Evolutionary conservation across 2,329 filamentous ascomycete genomes (phyloP), one percentile per base, ranked within the genome.

Genomic region (Penicillium expansum): DNA sequence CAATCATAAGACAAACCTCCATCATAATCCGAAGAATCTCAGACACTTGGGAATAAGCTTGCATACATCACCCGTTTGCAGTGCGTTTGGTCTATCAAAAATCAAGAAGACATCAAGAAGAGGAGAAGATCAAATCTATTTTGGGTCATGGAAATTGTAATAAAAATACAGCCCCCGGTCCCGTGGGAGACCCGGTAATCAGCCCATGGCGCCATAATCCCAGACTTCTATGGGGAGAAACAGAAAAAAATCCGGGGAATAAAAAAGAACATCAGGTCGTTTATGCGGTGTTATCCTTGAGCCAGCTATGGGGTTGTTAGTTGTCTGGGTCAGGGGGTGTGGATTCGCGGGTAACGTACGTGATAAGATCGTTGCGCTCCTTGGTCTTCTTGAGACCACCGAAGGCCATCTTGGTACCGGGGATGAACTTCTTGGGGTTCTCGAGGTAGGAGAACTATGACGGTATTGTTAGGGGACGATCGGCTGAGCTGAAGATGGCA

Each of bases 341-440:
- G 29, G 20, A 5, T 22, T 22, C 7, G n/a, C 22, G 38, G 32
- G 20, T 20, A 62, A 85, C 89, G 72, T 89, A 93, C 89, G 91
- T 92, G 86, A 99, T 96, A 73, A 99, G 85, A 81, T 99, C 93
- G 79, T 97, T 96, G 79, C 94, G 87, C 84, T 97, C 94, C 90
- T 97, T 97, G 76, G 87, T 86, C 91, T 99, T 99, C 92, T 99
- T 99, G 76, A 99, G 86, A 79, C 94, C 94, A 82, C 94, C 94
- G 77, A 97, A 99, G 73, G 94, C 94, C 94, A 99, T 99, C 91
- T 97, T 99, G 83, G 94, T 99, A 71, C 94, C 94, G 70, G 94
- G 94, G 67, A 99, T 97, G 87, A 92, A 99, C 86, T 97, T 97
- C 89, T 99, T 99, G 82, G 94, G 94, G 89, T 97, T 97, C 87